A percentile compares a stretch with the other conserved stretches of the same genome.
Evolutionary conservation across 2,329 filamentous ascomycete genomes (phyloP).

Genomic region (Myriosclerotinia curreyana): DNA sequence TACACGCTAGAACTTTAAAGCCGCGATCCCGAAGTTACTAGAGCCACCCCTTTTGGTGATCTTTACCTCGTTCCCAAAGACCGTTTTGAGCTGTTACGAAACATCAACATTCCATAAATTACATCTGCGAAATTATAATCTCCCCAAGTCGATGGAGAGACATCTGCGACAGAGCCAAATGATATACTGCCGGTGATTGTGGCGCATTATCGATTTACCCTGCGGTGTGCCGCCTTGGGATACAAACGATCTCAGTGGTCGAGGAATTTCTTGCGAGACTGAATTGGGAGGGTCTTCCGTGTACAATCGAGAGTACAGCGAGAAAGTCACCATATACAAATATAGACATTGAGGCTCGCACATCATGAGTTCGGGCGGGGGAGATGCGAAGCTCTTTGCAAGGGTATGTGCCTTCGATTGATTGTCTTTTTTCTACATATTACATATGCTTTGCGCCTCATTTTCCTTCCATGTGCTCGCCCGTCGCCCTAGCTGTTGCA

Average conservation of each 20-base stretch:
- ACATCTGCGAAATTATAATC: conserved; percentile 17
- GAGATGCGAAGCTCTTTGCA: conserved; percentile 99
- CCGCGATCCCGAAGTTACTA: conserved; percentile 24
- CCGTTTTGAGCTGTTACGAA: conserved; percentile 20
- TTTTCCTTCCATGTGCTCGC: conserved; percentile 19
- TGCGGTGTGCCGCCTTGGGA: conserved; percentile 14
- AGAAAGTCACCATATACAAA: conserved; percentile 22
- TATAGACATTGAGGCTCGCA: conserved; percentile 27
- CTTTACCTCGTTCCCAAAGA: conserved; percentile 19
- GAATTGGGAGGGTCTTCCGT: conserved; percentile 34
- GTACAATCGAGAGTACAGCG: conserved; percentile 18
- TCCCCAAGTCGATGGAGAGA: conserved; percentile 31
- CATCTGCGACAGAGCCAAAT: conserved; percentile 25
- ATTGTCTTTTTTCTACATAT: background rate
- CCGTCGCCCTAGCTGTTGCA: conserved; percentile 19
- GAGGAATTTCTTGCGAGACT: conserved; percentile 21
- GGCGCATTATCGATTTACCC: conserved; percentile 26
- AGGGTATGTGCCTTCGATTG: conserved; percentile 63
- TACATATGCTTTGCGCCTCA: conserved; percentile 23
- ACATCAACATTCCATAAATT: conserved; percentile 21
- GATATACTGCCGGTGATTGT: conserved; percentile 31
- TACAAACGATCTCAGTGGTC: conserved; percentile 34
- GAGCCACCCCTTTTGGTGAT: conserved; percentile 23
- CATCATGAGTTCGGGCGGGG: conserved; percentile 55
- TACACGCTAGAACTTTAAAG: conserved; percentile 11